These are phyloP conservation scores for Moesziomyces sp. DNA, from an alignment of 1,284 basidiomycete genomes.

Conservation along the genomic window DNA sequence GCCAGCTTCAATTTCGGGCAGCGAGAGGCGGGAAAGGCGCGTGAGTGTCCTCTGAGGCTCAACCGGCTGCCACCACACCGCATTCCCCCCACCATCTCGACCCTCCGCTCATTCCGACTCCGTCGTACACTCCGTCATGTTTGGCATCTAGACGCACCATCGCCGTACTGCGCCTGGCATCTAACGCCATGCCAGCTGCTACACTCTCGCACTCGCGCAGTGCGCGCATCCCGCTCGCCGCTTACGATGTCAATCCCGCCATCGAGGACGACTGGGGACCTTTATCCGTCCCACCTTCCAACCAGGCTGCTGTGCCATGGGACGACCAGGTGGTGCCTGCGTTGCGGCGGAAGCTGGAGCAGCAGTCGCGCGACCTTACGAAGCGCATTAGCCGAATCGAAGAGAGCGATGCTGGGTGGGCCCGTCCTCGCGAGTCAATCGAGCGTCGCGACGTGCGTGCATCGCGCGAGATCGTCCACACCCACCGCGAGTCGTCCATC, in stretches of 20 bases:
- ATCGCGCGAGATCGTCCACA: slow-evolving; percentile 28
- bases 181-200: slow-evolving; percentile 18
- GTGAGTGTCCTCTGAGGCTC: no score
- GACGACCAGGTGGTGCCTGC: slow-evolving; percentile 56
- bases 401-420: slow-evolving; percentile 37
- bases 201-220: slow-evolving; percentile 34
- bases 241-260: slow-evolving; percentile 17
- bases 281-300: slow-evolving; percentile 27
- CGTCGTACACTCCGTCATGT: no score
- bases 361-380: slow-evolving; percentile 29
- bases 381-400: slow-evolving; percentile 50
- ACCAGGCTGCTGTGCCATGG: slow-evolving; percentile 31
- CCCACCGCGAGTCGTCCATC: slow-evolving; percentile 27
- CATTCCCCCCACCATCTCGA: no score
- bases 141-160: no score
- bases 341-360: slow-evolving; percentile 48
- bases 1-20: no score
- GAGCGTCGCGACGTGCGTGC: slow-evolving; percentile 7
- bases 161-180: no score
- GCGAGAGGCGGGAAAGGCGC: no score
- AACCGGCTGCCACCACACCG: no score
- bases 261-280: slow-evolving; percentile 43
- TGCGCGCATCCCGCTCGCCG: slow-evolving; percentile 19
- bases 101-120: no score
- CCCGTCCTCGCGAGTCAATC: slow-evolving; percentile 13